Conservation (phyloP, 2,329 filamentous ascomycete species). For the Fusarium stilboides region DNA sequence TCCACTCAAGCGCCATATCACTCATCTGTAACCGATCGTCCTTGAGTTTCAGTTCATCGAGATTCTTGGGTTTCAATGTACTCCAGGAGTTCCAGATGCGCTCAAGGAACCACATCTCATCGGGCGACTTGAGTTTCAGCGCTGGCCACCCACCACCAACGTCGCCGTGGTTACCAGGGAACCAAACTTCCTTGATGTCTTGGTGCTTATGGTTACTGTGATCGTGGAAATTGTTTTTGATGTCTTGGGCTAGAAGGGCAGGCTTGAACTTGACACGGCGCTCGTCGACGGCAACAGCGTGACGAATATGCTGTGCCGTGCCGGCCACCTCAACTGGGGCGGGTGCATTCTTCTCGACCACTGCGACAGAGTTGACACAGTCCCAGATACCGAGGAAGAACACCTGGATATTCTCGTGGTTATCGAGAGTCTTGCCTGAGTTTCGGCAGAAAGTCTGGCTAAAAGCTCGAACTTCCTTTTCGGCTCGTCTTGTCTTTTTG, state of each 20-base stretch:
- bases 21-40: constrained; percentile 61
- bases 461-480: constrained; percentile 60
- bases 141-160: constrained; percentile 67
- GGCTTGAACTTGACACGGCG: constrained; percentile 69
- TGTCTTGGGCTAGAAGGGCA: constrained; percentile 62
- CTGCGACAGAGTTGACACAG: constrained; percentile 66
- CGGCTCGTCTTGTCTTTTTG: constrained; percentile 36
- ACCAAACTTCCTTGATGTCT: constrained; percentile 67
- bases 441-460: constrained; percentile 63
- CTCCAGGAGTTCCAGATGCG: constrained; percentile 54
- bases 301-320: constrained; percentile 63
- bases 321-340: constrained; percentile 56
- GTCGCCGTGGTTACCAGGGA: constrained; percentile 67
- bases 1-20: constrained; percentile 66
- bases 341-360: constrained; percentile 56
- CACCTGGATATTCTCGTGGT: constrained; percentile 59
- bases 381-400: constrained; percentile 70
- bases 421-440: constrained; percentile 24
- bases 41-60: constrained; percentile 46
- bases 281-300: constrained; percentile 68
- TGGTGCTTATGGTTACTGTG: constrained; percentile 41
- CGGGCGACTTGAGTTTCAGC: constrained; percentile 30
- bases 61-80: constrained; percentile 50
- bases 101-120: constrained; percentile 49
- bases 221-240: constrained; percentile 40